phyloP scores from a whole-genome alignment of 225 moss, liverwort and hornwort species.

The Thuidium tamariscinum region DNA sequence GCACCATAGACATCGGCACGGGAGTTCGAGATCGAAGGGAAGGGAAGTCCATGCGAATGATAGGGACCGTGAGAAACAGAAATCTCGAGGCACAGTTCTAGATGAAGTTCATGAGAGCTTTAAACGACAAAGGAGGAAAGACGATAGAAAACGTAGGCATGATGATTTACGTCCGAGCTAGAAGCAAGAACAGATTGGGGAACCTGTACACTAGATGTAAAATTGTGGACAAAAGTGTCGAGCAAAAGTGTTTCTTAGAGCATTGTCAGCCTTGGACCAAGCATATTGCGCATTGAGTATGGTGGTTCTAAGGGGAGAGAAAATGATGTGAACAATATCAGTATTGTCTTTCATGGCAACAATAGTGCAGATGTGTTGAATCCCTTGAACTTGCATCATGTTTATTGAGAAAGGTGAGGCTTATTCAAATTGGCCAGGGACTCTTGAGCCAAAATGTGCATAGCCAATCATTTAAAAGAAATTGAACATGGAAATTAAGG shows the following conservation, averaged over 20 bases:
- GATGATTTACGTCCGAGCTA: background rate
- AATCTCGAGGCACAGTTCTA: slow-evolving; percentile 1
- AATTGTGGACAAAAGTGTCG: background rate
- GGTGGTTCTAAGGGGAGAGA: background rate
- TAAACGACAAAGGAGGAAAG: slow-evolving; percentile 8
- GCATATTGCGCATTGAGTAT: background rate
- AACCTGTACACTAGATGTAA: slow-evolving; percentile 1
- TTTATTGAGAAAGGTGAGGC: background rate
- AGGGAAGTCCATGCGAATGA: background rate
- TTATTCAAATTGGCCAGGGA: background rate
- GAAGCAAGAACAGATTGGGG: background rate
- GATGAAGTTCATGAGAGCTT: slow-evolving; percentile 31
- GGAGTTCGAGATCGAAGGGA: slow-evolving; percentile 1
- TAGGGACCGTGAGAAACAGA: background rate
- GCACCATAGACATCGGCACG: background rate
- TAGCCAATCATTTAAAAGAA: background rate
- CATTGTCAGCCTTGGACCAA: background rate
- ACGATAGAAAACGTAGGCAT: background rate
- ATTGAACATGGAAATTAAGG: accelerated
- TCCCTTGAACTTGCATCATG: background rate
- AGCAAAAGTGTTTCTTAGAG: background rate
- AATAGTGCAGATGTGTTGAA: too few relatives aligned
- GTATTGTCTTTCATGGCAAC: background rate
- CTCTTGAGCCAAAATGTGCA: too few relatives aligned
- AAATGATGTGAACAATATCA: background rate